Evolutionary conservation across 805 yeast species (phyloP).

Genomic region (Tanozyma kutaoensis): DNA sequence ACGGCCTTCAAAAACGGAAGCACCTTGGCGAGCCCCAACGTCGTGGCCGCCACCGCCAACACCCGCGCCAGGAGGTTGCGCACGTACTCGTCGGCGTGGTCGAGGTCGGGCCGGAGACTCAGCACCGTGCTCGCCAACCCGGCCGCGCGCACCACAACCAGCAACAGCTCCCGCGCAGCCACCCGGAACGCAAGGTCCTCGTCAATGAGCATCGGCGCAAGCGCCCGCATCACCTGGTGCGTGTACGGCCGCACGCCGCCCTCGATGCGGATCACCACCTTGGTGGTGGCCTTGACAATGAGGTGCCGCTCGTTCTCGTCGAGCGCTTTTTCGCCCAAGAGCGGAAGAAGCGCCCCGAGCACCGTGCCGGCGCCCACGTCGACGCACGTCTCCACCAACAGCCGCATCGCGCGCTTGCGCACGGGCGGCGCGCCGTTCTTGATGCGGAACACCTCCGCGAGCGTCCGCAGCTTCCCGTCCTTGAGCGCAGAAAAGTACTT

Average conservation of each 20-base stretch:
- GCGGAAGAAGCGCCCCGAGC: conserved; percentile 61
- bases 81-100: conserved; percentile 68
- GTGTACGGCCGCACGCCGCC: conserved; percentile 60
- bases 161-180: conserved; percentile 63
- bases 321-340: conserved; percentile 55
- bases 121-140: conserved; percentile 76
- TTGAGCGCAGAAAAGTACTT: conserved; percentile 32
- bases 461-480: conserved; percentile 24
- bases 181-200: conserved; percentile 62
- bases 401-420: conserved; percentile 59
- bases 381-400: conserved; percentile 49
- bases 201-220: conserved; percentile 70
- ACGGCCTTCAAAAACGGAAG: conserved; percentile 78
- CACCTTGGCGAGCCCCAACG: conserved; percentile 59
- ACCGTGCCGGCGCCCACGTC: conserved; percentile 57
- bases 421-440: conserved; percentile 66
- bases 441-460: conserved; percentile 35
- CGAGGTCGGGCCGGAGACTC: conserved; percentile 69
- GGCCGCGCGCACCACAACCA: conserved; percentile 65
- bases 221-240: conserved; percentile 55
- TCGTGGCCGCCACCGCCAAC: conserved; percentile 71
- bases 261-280: conserved; percentile 55
- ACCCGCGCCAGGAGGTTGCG: conserved; percentile 67
- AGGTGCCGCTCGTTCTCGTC: conserved; percentile 79
- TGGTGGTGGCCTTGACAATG: conserved; percentile 60